These are phyloP conservation scores for Debaryomyces coudertii DNA, from an alignment of 1,139 yeast genomes.

Conservation along the genomic window DNA sequence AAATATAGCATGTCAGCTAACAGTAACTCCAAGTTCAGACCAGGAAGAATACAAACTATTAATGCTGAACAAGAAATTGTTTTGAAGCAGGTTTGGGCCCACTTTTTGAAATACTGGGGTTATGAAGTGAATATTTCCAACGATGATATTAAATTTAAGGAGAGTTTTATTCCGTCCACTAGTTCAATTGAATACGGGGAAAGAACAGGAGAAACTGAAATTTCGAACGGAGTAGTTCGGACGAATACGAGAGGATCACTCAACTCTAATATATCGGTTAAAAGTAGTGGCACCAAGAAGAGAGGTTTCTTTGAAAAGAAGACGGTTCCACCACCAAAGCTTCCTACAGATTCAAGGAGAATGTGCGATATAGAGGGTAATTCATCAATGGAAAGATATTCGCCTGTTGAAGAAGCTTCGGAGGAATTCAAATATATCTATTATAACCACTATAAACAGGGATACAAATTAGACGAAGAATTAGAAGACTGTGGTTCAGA, in stretches of 20 bases:
- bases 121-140: slow-evolving; percentile 35
- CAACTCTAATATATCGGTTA: slow-evolving; percentile 31
- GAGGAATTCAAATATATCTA: slow-evolving; percentile 27
- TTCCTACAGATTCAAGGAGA: slow-evolving; percentile 28
- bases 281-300: slow-evolving; percentile 24
- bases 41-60: slow-evolving; percentile 47
- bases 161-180: slow-evolving; percentile 38
- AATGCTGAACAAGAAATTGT: slow-evolving; percentile 44
- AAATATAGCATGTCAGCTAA: neutral
- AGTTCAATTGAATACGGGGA: slow-evolving; percentile 12
- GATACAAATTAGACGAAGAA: slow-evolving; percentile 24
- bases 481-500: slow-evolving; percentile 25
- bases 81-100: slow-evolving; percentile 48
- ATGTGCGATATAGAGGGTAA: slow-evolving; percentile 35
- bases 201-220: slow-evolving; percentile 24
- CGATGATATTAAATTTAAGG: slow-evolving; percentile 36
- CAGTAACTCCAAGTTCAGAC: slow-evolving; percentile 24
- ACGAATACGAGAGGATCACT: slow-evolving; percentile 34
- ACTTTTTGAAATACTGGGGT: slow-evolving; percentile 41
- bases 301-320: slow-evolving; percentile 23
- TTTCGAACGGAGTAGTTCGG: slow-evolving; percentile 28
- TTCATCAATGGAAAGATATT: slow-evolving; percentile 34
- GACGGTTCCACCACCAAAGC: slow-evolving; percentile 13
- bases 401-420: slow-evolving; percentile 28
- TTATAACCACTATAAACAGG: slow-evolving; percentile 26